Evolutionary conservation across 1,284 basidiomycete genomes (phyloP), one percentile per base, ranked within the genome.

Genomic region (Pascua sp.): DNA sequence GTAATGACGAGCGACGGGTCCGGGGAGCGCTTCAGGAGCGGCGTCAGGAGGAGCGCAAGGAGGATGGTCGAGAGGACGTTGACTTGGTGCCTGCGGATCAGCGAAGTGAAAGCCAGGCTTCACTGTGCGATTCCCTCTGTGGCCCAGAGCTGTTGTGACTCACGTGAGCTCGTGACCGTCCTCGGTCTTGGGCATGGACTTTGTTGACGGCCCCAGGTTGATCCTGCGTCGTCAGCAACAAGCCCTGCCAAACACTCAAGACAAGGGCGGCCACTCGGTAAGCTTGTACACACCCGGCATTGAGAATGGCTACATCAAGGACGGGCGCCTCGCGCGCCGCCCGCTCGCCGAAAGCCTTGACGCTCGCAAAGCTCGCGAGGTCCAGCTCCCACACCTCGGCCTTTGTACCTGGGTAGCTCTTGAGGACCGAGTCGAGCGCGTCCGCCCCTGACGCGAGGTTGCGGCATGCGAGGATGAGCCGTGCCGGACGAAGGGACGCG

Each of bases 31-130:
- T 11, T 39, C 2, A 69, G 45, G 13, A 58, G n/a, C 36, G 67
- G 62, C 42, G 55, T 18, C 47, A 65, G 44, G 45, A 63, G 49
- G 51, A 65, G 45, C 18, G 62, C 49, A 48, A 67, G 56, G 10
- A 66, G 54, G 43, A 65, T 47, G 16, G 62, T 55, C 37, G 58
- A 49, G 50, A 65, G 53, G 42, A 63, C 56, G 57, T 72, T 63
- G 55, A 54, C 51, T 9, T 56, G 55, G n/a, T 50, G 49, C 1
- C 55, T 56, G 37, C 2, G 17, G 5, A 17, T 40, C 43, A 39
- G 37, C 17, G n/a, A 39, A 37, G n/a, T 41, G 12, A 4, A 2
- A 37, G 32, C 11, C n/a, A n/a, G n/a, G n/a, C n/a, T n/a, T n/a
- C n/a, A n/a, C n/a, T n/a, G n/a, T n/a, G n/a, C n/a, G n/a, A n/a